phyloP scores from a whole-genome alignment of 345 rosid genomes.

The Camelina neglecta region DNA sequence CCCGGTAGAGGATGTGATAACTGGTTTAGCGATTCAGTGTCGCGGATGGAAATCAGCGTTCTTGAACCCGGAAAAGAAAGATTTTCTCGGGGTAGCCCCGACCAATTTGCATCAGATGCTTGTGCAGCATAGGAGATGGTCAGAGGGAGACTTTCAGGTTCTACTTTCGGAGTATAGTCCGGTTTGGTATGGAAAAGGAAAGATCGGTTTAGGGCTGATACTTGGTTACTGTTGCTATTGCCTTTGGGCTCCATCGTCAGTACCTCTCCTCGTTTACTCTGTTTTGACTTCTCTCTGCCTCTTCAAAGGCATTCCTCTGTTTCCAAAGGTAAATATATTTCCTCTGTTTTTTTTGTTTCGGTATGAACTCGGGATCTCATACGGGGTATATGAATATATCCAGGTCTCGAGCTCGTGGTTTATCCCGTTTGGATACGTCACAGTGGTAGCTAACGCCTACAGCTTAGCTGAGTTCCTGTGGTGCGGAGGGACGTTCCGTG shows the following conservation, averaged over 20 bases:
- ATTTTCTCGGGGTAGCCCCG: slow-evolving; percentile 67
- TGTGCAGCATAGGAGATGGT: slow-evolving; percentile 81
- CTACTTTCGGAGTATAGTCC: slow-evolving; percentile 67
- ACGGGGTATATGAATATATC: slow-evolving; percentile 2
- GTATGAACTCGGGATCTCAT: not conserved
- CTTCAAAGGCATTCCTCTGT: slow-evolving; percentile 65
- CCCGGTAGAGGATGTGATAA: slow-evolving; percentile 83
- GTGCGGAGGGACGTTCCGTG: slow-evolving; percentile 63
- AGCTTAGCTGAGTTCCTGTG: slow-evolving; percentile 60
- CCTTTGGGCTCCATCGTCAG: slow-evolving; percentile 67
- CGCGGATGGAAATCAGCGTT: slow-evolving; percentile 80
- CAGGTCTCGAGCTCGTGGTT: slow-evolving; percentile 69
- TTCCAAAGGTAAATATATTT: slow-evolving; percentile 59
- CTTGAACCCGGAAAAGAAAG: slow-evolving; percentile 57
- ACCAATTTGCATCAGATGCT: slow-evolving; percentile 62
- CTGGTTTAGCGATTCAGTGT: slow-evolving; percentile 73
- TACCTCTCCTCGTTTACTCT: slow-evolving; percentile 56
- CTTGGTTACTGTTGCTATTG: slow-evolving; percentile 53
- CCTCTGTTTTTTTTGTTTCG: not conserved
- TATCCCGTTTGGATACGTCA: slow-evolving; percentile 61
- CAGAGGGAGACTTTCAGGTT: slow-evolving; percentile 77
- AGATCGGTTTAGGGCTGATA: slow-evolving; percentile 56
- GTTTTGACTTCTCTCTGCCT: slow-evolving; percentile 66
- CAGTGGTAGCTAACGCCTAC: slow-evolving; percentile 38
- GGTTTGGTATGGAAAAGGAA: slow-evolving; percentile 57